phyloP scores from a whole-genome alignment of 768 basidiomycete species.

The Russula sp. region DNA sequence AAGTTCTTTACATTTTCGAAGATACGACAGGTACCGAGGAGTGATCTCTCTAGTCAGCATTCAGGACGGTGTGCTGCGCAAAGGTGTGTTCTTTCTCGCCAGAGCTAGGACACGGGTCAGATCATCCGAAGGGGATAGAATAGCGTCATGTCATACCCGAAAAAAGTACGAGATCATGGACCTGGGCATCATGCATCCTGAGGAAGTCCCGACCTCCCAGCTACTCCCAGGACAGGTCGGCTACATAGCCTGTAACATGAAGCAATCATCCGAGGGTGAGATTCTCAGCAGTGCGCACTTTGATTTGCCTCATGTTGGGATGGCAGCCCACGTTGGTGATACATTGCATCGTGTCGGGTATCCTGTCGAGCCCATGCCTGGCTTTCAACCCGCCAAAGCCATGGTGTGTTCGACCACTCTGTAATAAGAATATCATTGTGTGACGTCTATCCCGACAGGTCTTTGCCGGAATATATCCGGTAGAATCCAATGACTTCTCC shows the following conservation, averaged over 20 bases:
- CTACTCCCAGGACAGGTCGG: slow-evolving; percentile 82
- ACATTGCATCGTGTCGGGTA: slow-evolving; percentile 78
- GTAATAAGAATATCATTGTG: background rate
- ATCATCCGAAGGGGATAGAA: slow-evolving; percentile 70
- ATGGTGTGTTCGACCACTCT: slow-evolving; percentile 57
- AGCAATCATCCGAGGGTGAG: slow-evolving; percentile 87
- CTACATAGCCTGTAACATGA: slow-evolving; percentile 95
- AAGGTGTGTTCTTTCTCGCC: slow-evolving; percentile 49
- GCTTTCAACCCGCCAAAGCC: slow-evolving; percentile 88
- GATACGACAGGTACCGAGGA: slow-evolving; percentile 93
- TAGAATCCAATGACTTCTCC: slow-evolving; percentile 85
- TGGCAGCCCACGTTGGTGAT: slow-evolving; percentile 86
- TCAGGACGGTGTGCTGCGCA: slow-evolving; percentile 73
- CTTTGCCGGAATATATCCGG: slow-evolving; percentile 91
- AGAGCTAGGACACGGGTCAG: background rate
- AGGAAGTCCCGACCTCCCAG: slow-evolving; percentile 69
- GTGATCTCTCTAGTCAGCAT: slow-evolving; percentile 90
- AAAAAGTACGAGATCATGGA: slow-evolving; percentile 89
- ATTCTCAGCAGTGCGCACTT: background rate
- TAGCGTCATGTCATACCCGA: slow-evolving; percentile 76
- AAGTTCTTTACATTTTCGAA: slow-evolving; percentile 37
- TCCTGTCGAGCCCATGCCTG: slow-evolving; percentile 77
- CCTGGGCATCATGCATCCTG: slow-evolving; percentile 86
- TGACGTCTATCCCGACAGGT: slow-evolving; percentile 49
- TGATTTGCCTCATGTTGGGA: slow-evolving; percentile 11